These are phyloP conservation scores for Psilocybe cyanescens DNA, from an alignment of 768 basidiomycete genomes.

Conservation along the genomic window DNA sequence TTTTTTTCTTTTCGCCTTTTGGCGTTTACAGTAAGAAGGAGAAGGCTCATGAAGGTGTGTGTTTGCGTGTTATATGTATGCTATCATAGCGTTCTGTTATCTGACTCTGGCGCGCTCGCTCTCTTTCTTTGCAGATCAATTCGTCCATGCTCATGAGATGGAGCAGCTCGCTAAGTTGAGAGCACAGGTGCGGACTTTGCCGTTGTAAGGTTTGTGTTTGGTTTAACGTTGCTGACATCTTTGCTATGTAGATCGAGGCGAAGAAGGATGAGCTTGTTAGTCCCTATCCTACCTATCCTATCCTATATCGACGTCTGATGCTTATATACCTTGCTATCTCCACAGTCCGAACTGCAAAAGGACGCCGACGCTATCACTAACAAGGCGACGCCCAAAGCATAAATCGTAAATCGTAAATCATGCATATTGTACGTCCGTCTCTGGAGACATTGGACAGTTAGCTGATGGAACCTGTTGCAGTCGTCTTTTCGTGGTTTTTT, in stretches of 20 bases:
- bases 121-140: constrained; percentile 55
- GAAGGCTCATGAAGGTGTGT: constrained; percentile 61
- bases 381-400: constrained; percentile 4
- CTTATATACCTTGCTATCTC: too few relatives aligned
- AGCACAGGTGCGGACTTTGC: constrained; percentile 46
- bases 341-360: constrained; percentile 11
- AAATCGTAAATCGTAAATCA: neutral
- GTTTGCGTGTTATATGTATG: too few relatives aligned
- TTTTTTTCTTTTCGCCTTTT: neutral
- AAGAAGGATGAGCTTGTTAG: constrained; percentile 40
- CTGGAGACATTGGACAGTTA: too few relatives aligned
- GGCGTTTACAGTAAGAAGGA: constrained; percentile 64
- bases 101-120: neutral
- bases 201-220: too few relatives aligned
- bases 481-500: too few relatives aligned
- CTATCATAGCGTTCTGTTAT: neutral
- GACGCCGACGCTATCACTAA: constrained; percentile 5
- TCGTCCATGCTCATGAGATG: constrained; percentile 59
- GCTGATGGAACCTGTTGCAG: too few relatives aligned
- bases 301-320: neutral
- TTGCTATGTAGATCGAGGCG: constrained; percentile 30
- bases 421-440: too few relatives aligned
- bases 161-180: constrained; percentile 63
- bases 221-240: too few relatives aligned
- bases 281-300: neutral